Evolutionary conservation across 306 rosid species (phyloP), one percentile per base, ranked within the genome.

Genomic region (Prinsepia uniflora): DNA sequence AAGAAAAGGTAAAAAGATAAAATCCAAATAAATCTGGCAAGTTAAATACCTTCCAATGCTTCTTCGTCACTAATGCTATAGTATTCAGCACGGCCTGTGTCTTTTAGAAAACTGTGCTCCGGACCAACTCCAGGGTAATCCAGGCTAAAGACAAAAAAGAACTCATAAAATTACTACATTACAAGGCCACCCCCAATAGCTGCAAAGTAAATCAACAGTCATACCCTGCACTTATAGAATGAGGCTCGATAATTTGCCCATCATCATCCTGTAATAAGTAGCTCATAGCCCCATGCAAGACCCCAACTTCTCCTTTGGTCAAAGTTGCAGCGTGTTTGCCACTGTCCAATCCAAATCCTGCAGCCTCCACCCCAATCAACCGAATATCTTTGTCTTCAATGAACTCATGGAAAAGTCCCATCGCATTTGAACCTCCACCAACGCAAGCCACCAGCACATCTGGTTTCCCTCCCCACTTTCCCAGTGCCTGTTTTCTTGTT

Each of bases 121-220:
- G 98, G 98, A 55, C 98, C 98, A 24, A 94, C 98, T 65, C 98
- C 98, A 68, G 98, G 98, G 86, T 94, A 94, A 84, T 94, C 98
- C 97, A 94, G 83, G 53, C 98, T 93, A 78, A 68, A 80, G 44
- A 42, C 34, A 62, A 76, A 13, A 65, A 39, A 85, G 11, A 67
- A 45, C 42, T 44, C 7, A 49, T 57, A 42, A 18, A 50, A 65
- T 83, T 68, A 76, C 74, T 71, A 54, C 44, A 54, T 49, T 42
- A 39, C 11, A 47, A 10, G 65, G 36, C 47, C 34, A 67, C 55
- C 67, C 54, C 39, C 22, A 62, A 55, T 22, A 47, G 54, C 1
- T 15, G 45, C 72, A 57, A 30, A 36, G 50, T 63, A 30, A 54
- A 46, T 75, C 17, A 72, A 47, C 61, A 19, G 70, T 61, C 81